A percentile compares a stretch with the other conserved stretches of the same genome.
phyloP scores from a whole-genome alignment of 306 rosid genomes.

The Castanea sativa region DNA sequence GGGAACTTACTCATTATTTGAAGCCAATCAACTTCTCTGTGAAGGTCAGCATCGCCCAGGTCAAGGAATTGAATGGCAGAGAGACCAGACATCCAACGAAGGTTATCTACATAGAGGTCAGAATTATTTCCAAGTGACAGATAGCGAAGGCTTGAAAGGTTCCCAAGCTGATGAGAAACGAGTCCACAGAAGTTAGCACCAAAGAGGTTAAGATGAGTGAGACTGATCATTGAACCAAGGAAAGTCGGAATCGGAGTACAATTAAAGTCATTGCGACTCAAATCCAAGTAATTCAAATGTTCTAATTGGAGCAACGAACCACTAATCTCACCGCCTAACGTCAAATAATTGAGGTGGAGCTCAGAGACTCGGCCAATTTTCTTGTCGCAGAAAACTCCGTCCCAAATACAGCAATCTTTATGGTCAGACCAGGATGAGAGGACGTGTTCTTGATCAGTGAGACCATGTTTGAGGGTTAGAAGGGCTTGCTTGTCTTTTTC shows the following conservation, averaged over 20 bases:
- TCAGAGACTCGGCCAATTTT: too few species aligned
- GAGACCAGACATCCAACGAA: constrained; percentile 1
- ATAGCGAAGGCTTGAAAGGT: constrained; percentile 10
- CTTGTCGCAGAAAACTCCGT: too few species aligned
- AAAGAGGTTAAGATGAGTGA: not conserved
- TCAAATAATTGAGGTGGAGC: accelerated
- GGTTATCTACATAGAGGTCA: not conserved
- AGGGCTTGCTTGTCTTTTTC: too few species aligned
- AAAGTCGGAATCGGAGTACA: not conserved
- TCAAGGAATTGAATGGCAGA: constrained; percentile 5
- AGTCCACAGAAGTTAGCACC: not conserved
- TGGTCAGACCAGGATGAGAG: too few species aligned
- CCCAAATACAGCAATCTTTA: too few species aligned
- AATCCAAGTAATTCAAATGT: too few species aligned
- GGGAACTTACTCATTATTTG: constrained; percentile 9
- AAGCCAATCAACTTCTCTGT: constrained; percentile 18
- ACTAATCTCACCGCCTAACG: too few species aligned
- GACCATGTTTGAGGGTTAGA: too few species aligned
- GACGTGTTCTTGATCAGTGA: too few species aligned
- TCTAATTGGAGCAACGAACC: too few species aligned
- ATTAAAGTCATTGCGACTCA: not conserved
- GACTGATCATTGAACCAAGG: not conserved
- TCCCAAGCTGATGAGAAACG: constrained; percentile 15
- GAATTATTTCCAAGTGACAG: not conserved
- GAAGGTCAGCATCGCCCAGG: accelerated